These are phyloP conservation scores for Fusarium scirpi DNA, from an alignment of 2,329 filamentous ascomycete genomes.

Conservation along the genomic window DNA sequence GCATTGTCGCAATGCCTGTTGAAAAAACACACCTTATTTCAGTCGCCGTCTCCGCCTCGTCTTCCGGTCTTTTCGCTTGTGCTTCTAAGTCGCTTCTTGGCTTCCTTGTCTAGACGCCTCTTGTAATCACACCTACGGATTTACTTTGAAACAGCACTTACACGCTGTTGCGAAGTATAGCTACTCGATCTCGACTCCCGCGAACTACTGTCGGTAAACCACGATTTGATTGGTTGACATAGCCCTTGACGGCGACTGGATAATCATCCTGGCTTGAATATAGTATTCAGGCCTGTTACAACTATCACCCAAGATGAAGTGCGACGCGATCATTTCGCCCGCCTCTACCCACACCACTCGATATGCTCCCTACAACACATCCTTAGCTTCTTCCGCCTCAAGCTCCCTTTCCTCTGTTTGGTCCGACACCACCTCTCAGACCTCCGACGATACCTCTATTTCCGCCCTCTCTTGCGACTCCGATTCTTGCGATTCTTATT, in stretches of 20 bases:
- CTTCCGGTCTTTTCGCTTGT: constrained; percentile 69
- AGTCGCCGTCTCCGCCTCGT: constrained; percentile 74
- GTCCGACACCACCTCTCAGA: constrained; percentile 77
- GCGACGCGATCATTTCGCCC: constrained; percentile 65
- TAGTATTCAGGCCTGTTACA: constrained; percentile 46
- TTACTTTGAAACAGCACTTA: constrained; percentile 53
- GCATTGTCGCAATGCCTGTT: constrained; percentile 68
- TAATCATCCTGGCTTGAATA: constrained; percentile 51
- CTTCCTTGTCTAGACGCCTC: constrained; percentile 58
- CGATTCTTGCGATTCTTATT: constrained; percentile 61
- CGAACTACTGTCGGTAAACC: constrained; percentile 52
- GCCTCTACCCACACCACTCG: constrained; percentile 59
- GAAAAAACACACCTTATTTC: constrained; percentile 62
- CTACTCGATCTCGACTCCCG: constrained; percentile 52
- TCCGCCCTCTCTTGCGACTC: constrained; percentile 71
- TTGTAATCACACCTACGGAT: constrained; percentile 57
- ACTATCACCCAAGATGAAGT: constrained; percentile 67
- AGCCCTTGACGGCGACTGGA: constrained; percentile 68
- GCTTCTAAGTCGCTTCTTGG: constrained; percentile 60
- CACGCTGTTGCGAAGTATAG: constrained; percentile 57
- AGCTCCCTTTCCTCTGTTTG: constrained; percentile 83
- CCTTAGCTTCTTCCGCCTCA: constrained; percentile 79
- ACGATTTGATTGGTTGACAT: constrained; percentile 63
- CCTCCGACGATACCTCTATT: constrained; percentile 75
- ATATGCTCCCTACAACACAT: constrained; percentile 74